Evolutionary conservation across 139 green algal species (phyloP), one percentile per base, ranked within the genome.

Genomic region (Chlamydomonas applanata): DNA sequence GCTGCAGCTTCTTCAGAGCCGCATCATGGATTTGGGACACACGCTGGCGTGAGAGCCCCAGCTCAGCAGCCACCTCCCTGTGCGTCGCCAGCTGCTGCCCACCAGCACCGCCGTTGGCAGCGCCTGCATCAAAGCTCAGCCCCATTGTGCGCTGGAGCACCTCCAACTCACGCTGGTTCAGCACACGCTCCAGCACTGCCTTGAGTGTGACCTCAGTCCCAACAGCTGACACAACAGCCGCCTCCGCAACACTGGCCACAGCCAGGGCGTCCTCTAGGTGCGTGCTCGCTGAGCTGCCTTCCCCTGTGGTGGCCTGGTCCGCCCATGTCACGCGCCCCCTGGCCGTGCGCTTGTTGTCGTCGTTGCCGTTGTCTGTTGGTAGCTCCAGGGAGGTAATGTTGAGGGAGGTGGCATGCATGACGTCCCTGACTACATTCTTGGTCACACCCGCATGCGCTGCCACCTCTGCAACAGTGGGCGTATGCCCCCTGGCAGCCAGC

Each of bases 61-160:
- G 59, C 25, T 19, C 20, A n/a, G 59, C 59, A 19, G 20, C 59
- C 4, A 66, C 59, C 20, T 66, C 20, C 59, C 20, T 19, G 59
- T 49, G 40, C 40, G 11, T 19, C 40, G 7, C 40, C 7, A 11
- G 40, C 40, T 49, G 40, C n/a, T n/a, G n/a, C n/a, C n/a, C 40
- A 49, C 40, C 40, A 19, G 40, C 7, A 49, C 11, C 20, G 29
- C 53, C 20, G 53, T 14, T 7, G 4, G 11, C 20, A 14, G 53
- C 9, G 4, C 53, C 22, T 19, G 13, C 9, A 19, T 62, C 53
- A 11, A 9, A 62, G 4, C 22, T 32, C 53, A 62, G 24, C 11
- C 59, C 59, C 59, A 66, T 35, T 19, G 25, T 66, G 20, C 25
- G 59, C 25, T 27, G 29, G n/a, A 66, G 59, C 59, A 66, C 59